Percentiles rank a stretch among this genome's conserved stretches.
Conservation (phyloP, 2,329 filamentous ascomycete genomes). For the Penicillium sp. region DNA sequence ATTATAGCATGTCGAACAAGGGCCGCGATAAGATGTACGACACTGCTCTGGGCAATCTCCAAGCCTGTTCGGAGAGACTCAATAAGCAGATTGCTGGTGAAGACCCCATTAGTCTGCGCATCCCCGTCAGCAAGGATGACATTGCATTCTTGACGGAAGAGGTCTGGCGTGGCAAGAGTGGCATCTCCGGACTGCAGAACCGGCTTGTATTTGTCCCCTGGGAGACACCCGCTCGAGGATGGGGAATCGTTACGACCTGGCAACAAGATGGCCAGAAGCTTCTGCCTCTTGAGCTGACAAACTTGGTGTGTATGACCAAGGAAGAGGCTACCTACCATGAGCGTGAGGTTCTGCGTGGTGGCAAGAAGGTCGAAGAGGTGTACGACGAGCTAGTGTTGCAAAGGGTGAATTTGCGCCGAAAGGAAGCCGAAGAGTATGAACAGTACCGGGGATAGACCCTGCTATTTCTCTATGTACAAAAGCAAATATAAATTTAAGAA, state of each 20-base stretch:
- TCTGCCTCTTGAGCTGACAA: slow-evolving; percentile 65
- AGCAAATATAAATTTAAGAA: background rate
- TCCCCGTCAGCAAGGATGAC: slow-evolving; percentile 76
- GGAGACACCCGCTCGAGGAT: slow-evolving; percentile 64
- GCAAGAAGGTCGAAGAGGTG: slow-evolving; percentile 66
- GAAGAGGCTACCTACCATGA: slow-evolving; percentile 83
- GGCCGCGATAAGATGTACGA: slow-evolving; percentile 91
- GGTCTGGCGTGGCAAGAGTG: slow-evolving; percentile 79
- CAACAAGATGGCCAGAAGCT: slow-evolving; percentile 70
- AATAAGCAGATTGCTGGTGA: slow-evolving; percentile 55
- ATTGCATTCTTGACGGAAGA: slow-evolving; percentile 89
- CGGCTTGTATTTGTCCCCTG: slow-evolving; percentile 79
- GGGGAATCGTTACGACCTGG: slow-evolving; percentile 62
- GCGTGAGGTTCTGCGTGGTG: slow-evolving; percentile 71
- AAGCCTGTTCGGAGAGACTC: slow-evolving; percentile 76
- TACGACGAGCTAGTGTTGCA: slow-evolving; percentile 70
- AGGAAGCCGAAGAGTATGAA: slow-evolving; percentile 63
- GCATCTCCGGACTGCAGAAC: slow-evolving; percentile 77
- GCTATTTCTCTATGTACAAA: background rate
- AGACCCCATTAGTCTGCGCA: slow-evolving; percentile 69
- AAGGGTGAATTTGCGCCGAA: slow-evolving; percentile 65
- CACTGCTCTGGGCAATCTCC: slow-evolving; percentile 71
- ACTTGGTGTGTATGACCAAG: slow-evolving; percentile 89
- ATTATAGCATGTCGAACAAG: slow-evolving; percentile 79
- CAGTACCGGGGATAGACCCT: slow-evolving; percentile 44